Base-by-base conservation (phyloP, 2,329 filamentous ascomycete species). In the Talaromyces marneffei region DNA sequence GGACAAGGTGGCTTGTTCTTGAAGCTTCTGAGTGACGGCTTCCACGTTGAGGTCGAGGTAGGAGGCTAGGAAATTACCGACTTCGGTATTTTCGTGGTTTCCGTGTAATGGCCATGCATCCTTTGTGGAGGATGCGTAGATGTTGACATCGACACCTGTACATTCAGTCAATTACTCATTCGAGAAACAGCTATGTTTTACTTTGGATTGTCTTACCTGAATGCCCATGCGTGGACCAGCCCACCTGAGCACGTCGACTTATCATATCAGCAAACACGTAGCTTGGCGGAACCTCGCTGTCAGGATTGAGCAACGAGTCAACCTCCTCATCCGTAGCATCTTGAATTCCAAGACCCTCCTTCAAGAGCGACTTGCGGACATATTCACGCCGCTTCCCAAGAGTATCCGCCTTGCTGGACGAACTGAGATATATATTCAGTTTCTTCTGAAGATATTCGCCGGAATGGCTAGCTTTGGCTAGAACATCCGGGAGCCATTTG, bases 191-290 rank as follows among this genome's bases (percentile, higher is more conserved):
- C 12, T 10, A 1, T 31, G 8, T 29, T 18, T 50, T 31, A 12
- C 12, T 4, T 27, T n/a, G 23, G 12, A 27, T 63, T 48, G 25
- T 23, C 68, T 65, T 72, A 79, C 77, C 76, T 20, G 88, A 89
- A 77, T 99, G 94, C 29, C 94, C 94, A 73, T 97, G 93, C 0
- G 92, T 96, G 65, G 85, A 88, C 94, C 94, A 99, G 14, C 94
- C 95, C 46, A 96, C 85, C 71, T 96, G 91, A 1, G 92, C 90
- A 63, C 94, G 86, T 4, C 89, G 83, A 67, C 90, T 96, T 67
- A 97, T 85, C 79, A 99, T 93, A 70, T 91, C 87, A 0, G 92
- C 87, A 71, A 97, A 90, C 27, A 81, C 75, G 70, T 85, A 86
- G 1, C 83, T 78, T 3, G 81, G 75, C 33, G 81, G 77, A 10